Evolutionary conservation across 352 stramenopile species (phyloP), one percentile per base, ranked within the genome.

Genomic region (Globisporangium yorkense): DNA sequence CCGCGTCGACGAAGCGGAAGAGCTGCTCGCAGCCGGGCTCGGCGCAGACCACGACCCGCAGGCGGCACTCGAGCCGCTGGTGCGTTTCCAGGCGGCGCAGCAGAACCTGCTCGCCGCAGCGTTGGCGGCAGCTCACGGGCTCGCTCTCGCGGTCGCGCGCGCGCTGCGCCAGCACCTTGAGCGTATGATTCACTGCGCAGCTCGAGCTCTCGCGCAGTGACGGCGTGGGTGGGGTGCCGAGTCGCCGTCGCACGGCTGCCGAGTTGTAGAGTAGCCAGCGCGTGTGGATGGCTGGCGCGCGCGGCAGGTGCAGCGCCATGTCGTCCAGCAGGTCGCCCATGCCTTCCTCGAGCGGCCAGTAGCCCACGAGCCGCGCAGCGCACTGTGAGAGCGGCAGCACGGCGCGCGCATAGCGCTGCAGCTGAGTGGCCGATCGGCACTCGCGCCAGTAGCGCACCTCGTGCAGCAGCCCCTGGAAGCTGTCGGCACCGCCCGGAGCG

Each of bases 261-360:
- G 70, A 74, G 68, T 86, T 66, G 65, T 87, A 84, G 4, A 77
- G 50, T 21, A 75, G 56, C 80, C 82, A 92, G 0, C 59, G 21
- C 0, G 71, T 78, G 43, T 72, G 45, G 27, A 84, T 65, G 31
- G 69, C 79, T 2, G 77, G 63, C n/a, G 72, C 66, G 12, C 74
- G 77, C n/a, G 77, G 74, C 33, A 77, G 56, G 15, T 46, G 54
- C 18, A 86, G 68, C 49, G 77, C 66, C 74, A 89, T 86, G 58
- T 92, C 82, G 65, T 92, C 82, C 29, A 92, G 69, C 13, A 88
- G 55, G n/a, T 86, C 70, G 13, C 77, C 82, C 57, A 78, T 70
- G 18, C 72, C 80, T 68, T 92, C 82, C 45, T 92, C 82, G n/a
- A 92, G 70, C 29, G 80, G 89, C 75, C 78, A 92, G 61, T 92